Conservation (phyloP, 257 asterid genomes). For the Petunia axillaris region DNA sequence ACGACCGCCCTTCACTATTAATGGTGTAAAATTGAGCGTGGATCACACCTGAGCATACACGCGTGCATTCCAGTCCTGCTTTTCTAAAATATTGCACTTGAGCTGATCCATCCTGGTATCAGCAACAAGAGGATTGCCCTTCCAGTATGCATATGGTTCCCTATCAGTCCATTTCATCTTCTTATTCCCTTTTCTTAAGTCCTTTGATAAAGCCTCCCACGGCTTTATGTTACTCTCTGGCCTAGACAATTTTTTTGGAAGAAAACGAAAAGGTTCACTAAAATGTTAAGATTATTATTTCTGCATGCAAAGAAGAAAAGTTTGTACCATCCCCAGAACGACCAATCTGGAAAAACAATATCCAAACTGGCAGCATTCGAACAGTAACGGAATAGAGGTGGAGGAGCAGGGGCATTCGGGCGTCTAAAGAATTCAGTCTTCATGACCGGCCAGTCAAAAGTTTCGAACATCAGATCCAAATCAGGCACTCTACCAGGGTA, state of each 20-base stretch:
- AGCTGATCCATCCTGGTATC: constrained; percentile 68
- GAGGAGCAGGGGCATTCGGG: constrained; percentile 34
- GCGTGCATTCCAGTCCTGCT: constrained; percentile 89
- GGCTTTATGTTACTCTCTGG: constrained; percentile 85
- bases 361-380: constrained; percentile 42
- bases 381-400: constrained; percentile 50
- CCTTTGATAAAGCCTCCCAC: constrained; percentile 62
- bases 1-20: too few species aligned
- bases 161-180: constrained; percentile 66
- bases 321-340: constrained; percentile 56
- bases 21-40: too few species aligned
- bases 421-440: constrained; percentile 16
- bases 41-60: constrained; percentile 63
- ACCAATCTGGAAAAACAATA: constrained; percentile 60
- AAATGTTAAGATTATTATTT: background rate
- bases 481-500: constrained; percentile 50
- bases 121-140: constrained; percentile 70
- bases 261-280: background rate
- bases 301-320: background rate
- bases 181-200: constrained; percentile 58
- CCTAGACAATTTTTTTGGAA: constrained; percentile 39
- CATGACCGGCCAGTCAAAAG: constrained; percentile 48
- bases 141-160: constrained; percentile 91
- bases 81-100: constrained; percentile 68
- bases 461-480: constrained; percentile 51